Conservation (phyloP, 2,329 filamentous ascomycete genomes). For the Fragosphaeria purpurea region DNA sequence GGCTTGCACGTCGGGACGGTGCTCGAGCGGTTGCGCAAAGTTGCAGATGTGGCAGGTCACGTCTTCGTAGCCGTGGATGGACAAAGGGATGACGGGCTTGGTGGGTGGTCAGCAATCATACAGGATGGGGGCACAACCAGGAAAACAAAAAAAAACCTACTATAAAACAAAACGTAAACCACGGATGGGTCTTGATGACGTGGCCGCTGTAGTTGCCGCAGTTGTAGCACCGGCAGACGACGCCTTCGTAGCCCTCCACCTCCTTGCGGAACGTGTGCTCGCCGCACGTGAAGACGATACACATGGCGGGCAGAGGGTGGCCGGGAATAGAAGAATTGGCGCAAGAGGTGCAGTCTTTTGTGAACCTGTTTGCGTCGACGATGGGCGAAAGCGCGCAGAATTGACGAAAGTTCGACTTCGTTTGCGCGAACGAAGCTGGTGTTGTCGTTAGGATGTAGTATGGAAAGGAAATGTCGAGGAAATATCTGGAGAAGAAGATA, state of each 20-base stretch:
- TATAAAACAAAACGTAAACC: slow-evolving; percentile 74
- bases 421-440: too few relatives aligned
- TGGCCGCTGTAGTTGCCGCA: slow-evolving; percentile 54
- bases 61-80: slow-evolving; percentile 56
- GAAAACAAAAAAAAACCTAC: slow-evolving; percentile 28
- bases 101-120: neutral
- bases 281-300: slow-evolving; percentile 52
- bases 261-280: slow-evolving; percentile 52
- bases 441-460: too few relatives aligned
- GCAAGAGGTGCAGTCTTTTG: neutral
- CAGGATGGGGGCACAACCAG: neutral
- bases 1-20: slow-evolving; percentile 44
- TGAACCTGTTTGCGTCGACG: too few relatives aligned
- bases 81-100: slow-evolving; percentile 62
- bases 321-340: neutral
- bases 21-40: slow-evolving; percentile 58
- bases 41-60: slow-evolving; percentile 67
- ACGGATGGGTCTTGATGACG: slow-evolving; percentile 55
- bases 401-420: too few relatives aligned
- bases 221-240: slow-evolving; percentile 55
- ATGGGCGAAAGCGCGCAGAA: too few relatives aligned
- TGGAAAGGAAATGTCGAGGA: too few relatives aligned
- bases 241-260: slow-evolving; percentile 50
- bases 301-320: slow-evolving; percentile 43
- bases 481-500: too few relatives aligned